Base-by-base conservation (phyloP, 2,329 filamentous ascomycete genomes). In the Hymenotorrendiella dingleyae region DNA sequence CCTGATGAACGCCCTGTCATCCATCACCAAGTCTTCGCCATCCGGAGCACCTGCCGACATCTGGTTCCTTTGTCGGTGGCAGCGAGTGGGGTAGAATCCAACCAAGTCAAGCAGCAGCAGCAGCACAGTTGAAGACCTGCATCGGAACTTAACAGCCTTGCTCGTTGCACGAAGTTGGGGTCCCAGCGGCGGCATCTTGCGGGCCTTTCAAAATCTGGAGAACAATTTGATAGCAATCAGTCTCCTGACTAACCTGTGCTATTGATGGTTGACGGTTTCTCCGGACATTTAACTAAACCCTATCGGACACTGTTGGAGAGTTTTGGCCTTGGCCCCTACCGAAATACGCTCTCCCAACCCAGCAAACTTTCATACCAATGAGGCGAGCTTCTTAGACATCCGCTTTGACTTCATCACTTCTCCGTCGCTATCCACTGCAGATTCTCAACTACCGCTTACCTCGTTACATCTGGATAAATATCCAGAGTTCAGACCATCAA, bases 21-120 rank as follows among this genome's bases (percentile, higher is more conserved):
- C 58, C 54, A 55, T 54, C 49, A 20, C 17, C 27, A 20, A 43
- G 43, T 48, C 38, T 42, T 29, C 45, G 38, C 47, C 46, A 42
- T 54, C 57, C 58, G 53, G 55, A 55, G 56, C 52, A 58, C 49
- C 56, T 57, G 54, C 54, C 58, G 54, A 54, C 46, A 48, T 48
- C 44, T 53, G 46, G 49, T 54, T 49, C 45, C 49, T 54, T 38
- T 52, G 43, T 40, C 29, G 35, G 43, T 48, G 46, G 41, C 28
- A 24, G 39, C 33, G 46, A 49, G 55, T 53, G 53, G 51, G 48
- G 54, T 50, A 47, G 36, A 24, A 37, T 53, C 45, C 48, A 44
- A 42, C 45, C 39, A 40, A 42, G 26, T 36, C n/a, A n/a, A n/a
- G n/a, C n/a, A n/a, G n/a, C n/a, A n/a, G n/a, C n/a, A n/a, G n/a